Evolutionary conservation across 805 yeast species (phyloP).

Genomic region (Limtongozyma cylindracea): DNA sequence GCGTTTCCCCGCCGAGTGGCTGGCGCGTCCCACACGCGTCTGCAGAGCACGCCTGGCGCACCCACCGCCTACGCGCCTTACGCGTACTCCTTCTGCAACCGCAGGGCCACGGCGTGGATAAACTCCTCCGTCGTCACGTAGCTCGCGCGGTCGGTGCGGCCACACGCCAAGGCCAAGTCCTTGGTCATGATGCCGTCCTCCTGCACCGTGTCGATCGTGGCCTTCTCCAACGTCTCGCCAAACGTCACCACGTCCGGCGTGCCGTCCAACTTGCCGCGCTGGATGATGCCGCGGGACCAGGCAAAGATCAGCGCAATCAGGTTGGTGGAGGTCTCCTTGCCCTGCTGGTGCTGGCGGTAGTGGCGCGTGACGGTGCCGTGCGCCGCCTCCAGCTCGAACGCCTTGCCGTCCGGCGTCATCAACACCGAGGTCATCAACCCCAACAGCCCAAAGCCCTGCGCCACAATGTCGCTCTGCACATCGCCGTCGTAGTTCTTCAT

Average conservation of each 20-base stretch:
- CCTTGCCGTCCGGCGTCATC: conserved; percentile 66
- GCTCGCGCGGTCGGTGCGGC: conserved; percentile 29
- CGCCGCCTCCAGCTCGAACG: conserved; percentile 74
- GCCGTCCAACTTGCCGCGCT: conserved; percentile 53
- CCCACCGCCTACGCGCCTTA: no score
- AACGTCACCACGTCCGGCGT: conserved; percentile 50
- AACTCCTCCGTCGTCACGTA: conserved; percentile 59
- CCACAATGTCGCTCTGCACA: conserved; percentile 67
- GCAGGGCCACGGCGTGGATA: conserved; percentile 48
- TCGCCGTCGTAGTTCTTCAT: conserved; percentile 74
- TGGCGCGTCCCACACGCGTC: no score
- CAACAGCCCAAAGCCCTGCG: conserved; percentile 69
- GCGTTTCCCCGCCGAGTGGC: no score
- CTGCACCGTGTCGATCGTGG: conserved; percentile 50
- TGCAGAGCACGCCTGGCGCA: no score
- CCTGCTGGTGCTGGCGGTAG: conserved; percentile 59
- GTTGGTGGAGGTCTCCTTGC: conserved; percentile 65
- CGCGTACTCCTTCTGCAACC: conserved; percentile 18
- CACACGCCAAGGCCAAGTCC: conserved; percentile 53
- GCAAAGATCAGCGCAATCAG: conserved; percentile 73
- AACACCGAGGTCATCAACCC: conserved; percentile 71
- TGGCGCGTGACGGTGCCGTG: conserved; percentile 81
- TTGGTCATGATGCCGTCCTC: conserved; percentile 61
- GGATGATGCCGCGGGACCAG: conserved; percentile 66
- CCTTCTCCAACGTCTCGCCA: conserved; percentile 37